Evolutionary conservation across 176 grass and related monocot genomes (phyloP).

Genomic region (Aegilops bicornis): DNA sequence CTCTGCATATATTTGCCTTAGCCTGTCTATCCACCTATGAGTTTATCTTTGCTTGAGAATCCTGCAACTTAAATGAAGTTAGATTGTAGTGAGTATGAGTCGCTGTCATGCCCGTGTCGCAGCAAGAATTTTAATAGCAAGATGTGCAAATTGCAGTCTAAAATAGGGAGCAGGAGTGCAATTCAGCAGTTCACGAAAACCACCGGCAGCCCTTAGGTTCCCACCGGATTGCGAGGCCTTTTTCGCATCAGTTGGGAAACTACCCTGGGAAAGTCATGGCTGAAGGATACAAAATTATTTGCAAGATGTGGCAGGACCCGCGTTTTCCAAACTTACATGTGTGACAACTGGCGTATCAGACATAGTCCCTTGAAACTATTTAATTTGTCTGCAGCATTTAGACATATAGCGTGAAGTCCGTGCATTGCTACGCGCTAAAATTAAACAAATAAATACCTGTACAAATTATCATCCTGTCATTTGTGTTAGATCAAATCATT

Average conservation of each 20-base stretch:
- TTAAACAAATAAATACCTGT: too few species aligned
- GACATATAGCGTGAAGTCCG: neutral
- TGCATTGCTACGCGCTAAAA: neutral
- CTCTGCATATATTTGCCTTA: slow-evolving; percentile 9
- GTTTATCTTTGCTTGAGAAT: slow-evolving; percentile 22
- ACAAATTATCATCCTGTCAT: too few species aligned
- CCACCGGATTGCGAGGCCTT: slow-evolving; percentile 28
- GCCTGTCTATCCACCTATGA: neutral
- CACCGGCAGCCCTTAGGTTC: neutral
- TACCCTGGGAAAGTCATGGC: neutral
- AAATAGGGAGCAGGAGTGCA: neutral
- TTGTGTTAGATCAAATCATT: too few species aligned
- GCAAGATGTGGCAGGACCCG: neutral
- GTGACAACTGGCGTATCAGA: neutral
- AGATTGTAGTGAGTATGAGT: neutral
- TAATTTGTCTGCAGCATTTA: neutral
- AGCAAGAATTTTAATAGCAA: slow-evolving; percentile 9
- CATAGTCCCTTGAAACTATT: neutral
- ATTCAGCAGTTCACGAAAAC: slow-evolving; percentile 1
- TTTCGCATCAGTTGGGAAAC: neutral
- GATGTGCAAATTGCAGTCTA: slow-evolving; percentile 35
- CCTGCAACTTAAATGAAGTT: slow-evolving; percentile 1
- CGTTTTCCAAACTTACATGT: neutral
- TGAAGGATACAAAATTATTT: neutral
- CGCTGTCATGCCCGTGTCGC: neutral